Conservation (phyloP, 495 filamentous ascomycete species). For the Penicillium antarcticum region DNA sequence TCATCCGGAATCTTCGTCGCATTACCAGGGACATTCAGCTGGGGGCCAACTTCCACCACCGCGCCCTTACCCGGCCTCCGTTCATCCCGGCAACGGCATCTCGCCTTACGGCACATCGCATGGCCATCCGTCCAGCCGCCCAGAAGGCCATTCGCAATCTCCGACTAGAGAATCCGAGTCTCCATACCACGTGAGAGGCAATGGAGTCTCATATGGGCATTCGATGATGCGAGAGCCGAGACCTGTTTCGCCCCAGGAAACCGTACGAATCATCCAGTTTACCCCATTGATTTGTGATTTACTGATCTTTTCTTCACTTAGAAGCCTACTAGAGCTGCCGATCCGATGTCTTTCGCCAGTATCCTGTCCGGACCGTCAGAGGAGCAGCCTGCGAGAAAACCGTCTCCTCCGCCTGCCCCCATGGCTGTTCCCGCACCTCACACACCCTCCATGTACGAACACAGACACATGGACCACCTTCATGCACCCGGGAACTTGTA, state of each 20-base stretch:
- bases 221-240: slow-evolving; percentile 30
- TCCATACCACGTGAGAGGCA: slow-evolving; percentile 31
- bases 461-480: slow-evolving; percentile 22
- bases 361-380: slow-evolving; percentile 70
- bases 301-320: slow-evolving; percentile 23
- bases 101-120: slow-evolving; percentile 44
- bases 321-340: slow-evolving; percentile 64
- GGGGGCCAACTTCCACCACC: slow-evolving; percentile 33
- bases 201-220: slow-evolving; percentile 28
- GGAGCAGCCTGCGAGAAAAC: slow-evolving; percentile 54
- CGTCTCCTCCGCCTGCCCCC: slow-evolving; percentile 27
- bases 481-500: slow-evolving; percentile 20
- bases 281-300: neutral
- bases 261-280: slow-evolving; percentile 22
- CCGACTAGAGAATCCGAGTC: slow-evolving; percentile 41
- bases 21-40: slow-evolving; percentile 42
- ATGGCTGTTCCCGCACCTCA: slow-evolving; percentile 22
- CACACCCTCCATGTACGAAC: slow-evolving; percentile 6
- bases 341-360: slow-evolving; percentile 90
- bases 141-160: slow-evolving; percentile 42
- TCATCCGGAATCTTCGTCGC: slow-evolving; percentile 39
- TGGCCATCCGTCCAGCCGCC: slow-evolving; percentile 43
- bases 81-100: slow-evolving; percentile 34
- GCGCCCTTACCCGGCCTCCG: slow-evolving; percentile 43
- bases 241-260: slow-evolving; percentile 38